Conservation (phyloP, 2,329 filamentous ascomycete genomes). For the Pestalotiopsis sp. region DNA sequence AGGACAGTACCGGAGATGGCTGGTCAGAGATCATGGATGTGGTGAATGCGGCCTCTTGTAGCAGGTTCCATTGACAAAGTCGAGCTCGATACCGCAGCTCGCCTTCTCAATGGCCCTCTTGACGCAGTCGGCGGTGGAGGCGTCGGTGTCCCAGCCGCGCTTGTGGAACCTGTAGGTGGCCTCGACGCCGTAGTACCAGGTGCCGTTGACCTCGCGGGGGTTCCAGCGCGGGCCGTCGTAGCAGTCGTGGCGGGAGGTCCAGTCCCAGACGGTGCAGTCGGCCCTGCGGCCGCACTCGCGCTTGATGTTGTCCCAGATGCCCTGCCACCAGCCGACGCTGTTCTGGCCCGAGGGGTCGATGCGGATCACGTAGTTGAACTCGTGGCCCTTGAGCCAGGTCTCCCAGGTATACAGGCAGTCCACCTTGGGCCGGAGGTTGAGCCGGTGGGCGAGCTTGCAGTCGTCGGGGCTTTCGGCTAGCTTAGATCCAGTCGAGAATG, state of each 20-base stretch:
- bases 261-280: background rate
- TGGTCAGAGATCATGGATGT: too few relatives aligned
- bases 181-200: background rate
- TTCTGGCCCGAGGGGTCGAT: background rate
- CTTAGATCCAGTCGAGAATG: background rate
- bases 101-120: background rate
- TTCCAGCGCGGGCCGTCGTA: background rate
- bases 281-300: background rate
- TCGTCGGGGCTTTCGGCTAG: background rate
- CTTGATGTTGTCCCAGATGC: background rate
- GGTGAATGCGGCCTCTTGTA: background rate
- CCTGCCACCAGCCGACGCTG: background rate
- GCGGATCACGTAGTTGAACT: background rate
- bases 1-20: too few relatives aligned
- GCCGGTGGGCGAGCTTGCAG: background rate
- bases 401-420: slow-evolving; percentile 3
- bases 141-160: too few relatives aligned
- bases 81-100: background rate
- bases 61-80: background rate
- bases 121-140: background rate
- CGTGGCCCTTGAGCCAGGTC: background rate
- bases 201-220: background rate
- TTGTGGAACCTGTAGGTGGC: background rate
- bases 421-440: background rate
- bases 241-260: background rate